Evolutionary conservation across 345 rosid species (phyloP).

Genomic region (Aethionema arabicum): DNA sequence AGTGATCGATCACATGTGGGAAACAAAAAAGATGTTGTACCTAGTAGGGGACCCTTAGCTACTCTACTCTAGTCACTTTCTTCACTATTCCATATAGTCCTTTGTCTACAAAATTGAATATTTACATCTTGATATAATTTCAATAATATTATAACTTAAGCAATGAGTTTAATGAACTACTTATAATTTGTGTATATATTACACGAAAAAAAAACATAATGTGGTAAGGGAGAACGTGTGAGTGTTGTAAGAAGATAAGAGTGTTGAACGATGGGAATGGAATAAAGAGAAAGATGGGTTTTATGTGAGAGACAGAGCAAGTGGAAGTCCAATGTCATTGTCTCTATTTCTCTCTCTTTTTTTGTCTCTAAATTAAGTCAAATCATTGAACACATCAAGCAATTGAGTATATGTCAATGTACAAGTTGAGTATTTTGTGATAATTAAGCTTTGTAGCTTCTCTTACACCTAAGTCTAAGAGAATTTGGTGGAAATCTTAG

Average conservation of each 20-base stretch:
- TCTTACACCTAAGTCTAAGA: constrained; percentile 1
- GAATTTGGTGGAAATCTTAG: constrained; percentile 27
- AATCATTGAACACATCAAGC: constrained; percentile 19
- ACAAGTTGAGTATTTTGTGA: not conserved
- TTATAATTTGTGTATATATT: constrained; percentile 2
- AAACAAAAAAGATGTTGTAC: too few species aligned
- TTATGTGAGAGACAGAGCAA: constrained; percentile 21
- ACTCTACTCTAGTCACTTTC: too few species aligned
- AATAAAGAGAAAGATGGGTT: constrained; percentile 24
- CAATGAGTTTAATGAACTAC: not conserved
- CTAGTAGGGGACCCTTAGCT: too few species aligned
- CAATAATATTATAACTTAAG: too few species aligned
- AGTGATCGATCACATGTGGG: too few species aligned
- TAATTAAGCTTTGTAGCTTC: too few species aligned
- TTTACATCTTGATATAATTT: too few species aligned
- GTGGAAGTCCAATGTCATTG: constrained; percentile 29
- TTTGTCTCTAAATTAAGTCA: constrained; percentile 31
- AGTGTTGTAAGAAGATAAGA: constrained; percentile 24
- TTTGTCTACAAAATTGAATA: too few species aligned
- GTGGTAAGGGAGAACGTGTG: constrained; percentile 1
- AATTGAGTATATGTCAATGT: constrained; percentile 1
- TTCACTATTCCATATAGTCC: too few species aligned
- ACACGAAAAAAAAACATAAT: not conserved
- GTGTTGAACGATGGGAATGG: constrained; percentile 26
- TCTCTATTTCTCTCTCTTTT: constrained; percentile 7